Conservation (phyloP, 225 moss, liverwort and hornwort species). For the Polytrichum commune region DNA sequence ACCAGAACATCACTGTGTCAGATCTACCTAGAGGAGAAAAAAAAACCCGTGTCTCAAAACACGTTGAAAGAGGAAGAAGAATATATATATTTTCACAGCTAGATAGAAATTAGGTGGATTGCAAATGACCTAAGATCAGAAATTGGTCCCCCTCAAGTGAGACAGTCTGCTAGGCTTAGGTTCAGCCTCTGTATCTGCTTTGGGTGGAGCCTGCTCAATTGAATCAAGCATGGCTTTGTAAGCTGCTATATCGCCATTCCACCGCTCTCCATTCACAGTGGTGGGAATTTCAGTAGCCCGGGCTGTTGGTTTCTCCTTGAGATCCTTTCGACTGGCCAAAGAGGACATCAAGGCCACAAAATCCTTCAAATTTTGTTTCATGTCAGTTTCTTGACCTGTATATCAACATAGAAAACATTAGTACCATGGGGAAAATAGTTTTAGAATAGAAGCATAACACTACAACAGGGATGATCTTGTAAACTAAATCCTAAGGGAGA, state of each 20-base stretch:
- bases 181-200: not conserved
- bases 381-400: constrained; percentile 4
- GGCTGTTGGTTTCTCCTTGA: not conserved
- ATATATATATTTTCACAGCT: too few species aligned
- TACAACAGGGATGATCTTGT: too few species aligned
- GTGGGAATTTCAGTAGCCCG: not conserved
- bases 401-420: constrained; percentile 10
- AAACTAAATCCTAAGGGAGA: too few species aligned
- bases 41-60: too few species aligned
- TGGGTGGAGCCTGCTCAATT: not conserved
- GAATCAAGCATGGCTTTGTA: constrained; percentile 13
- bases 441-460: too few species aligned
- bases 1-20: too few species aligned
- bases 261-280: constrained; percentile 1
- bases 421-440: too few species aligned
- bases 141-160: constrained; percentile 35
- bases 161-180: constrained; percentile 3
- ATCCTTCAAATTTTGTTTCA: constrained; percentile 33
- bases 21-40: too few species aligned
- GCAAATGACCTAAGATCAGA: not conserved
- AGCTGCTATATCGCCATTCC: constrained; percentile 11
- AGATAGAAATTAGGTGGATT: too few species aligned
- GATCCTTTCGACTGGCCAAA: constrained; percentile 19
- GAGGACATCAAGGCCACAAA: constrained; percentile 32
- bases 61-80: too few species aligned